Percentiles rank a stretch among this genome's conserved stretches.
phyloP scores from a whole-genome alignment of 345 rosid genomes.

The Jatropha curcas region DNA sequence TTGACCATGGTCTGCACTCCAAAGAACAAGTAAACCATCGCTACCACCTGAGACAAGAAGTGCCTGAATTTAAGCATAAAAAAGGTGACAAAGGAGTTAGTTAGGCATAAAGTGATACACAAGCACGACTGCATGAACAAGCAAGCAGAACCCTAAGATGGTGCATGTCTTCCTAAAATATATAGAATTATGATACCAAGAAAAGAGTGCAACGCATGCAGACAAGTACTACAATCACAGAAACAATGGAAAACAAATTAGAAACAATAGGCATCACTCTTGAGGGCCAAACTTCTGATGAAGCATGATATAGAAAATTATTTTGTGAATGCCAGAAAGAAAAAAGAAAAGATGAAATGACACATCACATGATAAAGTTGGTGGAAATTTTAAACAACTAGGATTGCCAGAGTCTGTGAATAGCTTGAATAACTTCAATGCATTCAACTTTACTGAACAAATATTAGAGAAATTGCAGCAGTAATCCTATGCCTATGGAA shows the following conservation, averaged over 20 bases:
- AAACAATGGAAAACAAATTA: background rate
- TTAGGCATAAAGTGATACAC: background rate
- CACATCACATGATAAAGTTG: background rate
- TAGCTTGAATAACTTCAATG: background rate
- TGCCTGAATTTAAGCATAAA: conserved; percentile 47
- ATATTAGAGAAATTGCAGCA: background rate
- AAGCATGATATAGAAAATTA: background rate
- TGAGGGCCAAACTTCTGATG: background rate
- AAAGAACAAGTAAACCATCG: conserved; percentile 90
- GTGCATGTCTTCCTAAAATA: background rate
- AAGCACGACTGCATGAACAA: background rate
- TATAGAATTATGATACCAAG: background rate
- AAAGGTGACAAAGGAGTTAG: conserved; percentile 11
- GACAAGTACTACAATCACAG: background rate
- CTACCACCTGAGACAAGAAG: conserved; percentile 97
- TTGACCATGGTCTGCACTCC: conserved; percentile 96
- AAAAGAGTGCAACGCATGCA: background rate
- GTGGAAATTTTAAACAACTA: background rate
- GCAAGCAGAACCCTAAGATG: background rate
- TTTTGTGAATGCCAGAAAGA: background rate
- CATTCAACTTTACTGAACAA: background rate
- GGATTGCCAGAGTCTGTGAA: background rate
- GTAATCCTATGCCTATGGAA: background rate
- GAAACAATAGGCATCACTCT: background rate
- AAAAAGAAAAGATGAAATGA: background rate